Evolutionary conservation across 2,329 filamentous ascomycete species (phyloP).

Genomic region (Coniochaeta ligniaria): DNA sequence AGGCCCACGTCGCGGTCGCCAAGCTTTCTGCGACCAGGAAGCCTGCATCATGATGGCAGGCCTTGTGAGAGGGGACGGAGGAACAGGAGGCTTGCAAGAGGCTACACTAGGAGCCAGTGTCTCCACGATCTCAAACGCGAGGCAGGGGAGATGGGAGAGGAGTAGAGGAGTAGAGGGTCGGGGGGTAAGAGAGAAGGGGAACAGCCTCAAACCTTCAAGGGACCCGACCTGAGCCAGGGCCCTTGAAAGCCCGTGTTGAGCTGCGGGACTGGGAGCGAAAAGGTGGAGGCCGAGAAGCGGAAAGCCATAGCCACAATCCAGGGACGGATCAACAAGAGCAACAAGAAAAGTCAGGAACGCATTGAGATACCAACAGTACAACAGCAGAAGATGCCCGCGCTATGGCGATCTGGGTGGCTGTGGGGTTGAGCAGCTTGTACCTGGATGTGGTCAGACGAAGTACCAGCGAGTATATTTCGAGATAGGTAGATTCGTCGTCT

Average conservation of each 20-base stretch:
- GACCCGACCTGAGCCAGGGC: not conserved
- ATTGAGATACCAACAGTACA: not conserved
- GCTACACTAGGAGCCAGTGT: slow-evolving; percentile 8
- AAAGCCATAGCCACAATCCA: not conserved
- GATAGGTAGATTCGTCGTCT: not conserved
- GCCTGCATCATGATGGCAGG: slow-evolving; percentile 9
- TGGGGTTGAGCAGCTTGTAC: not conserved
- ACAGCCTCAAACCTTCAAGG: not conserved
- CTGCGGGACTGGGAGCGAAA: not conserved
- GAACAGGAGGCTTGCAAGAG: slow-evolving; percentile 7
- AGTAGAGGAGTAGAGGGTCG: slow-evolving; percentile 8
- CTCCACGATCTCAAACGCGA: slow-evolving; percentile 33
- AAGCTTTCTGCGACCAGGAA: slow-evolving; percentile 17
- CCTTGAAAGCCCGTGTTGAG: not conserved
- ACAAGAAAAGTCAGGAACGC: not conserved
- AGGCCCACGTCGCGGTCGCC: slow-evolving; percentile 5
- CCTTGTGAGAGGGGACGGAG: slow-evolving; percentile 9
- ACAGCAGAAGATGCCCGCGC: not conserved
- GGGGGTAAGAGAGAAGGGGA: not conserved
- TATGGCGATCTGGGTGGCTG: slow-evolving; percentile 1
- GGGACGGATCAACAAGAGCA: not conserved
- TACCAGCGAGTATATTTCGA: not conserved
- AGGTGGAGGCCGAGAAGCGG: not conserved
- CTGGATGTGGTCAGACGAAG: not conserved
- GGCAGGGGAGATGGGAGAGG: slow-evolving; percentile 19